Base-by-base conservation (phyloP, 2,329 filamentous ascomycete species). In the Penicillium decumbens region DNA sequence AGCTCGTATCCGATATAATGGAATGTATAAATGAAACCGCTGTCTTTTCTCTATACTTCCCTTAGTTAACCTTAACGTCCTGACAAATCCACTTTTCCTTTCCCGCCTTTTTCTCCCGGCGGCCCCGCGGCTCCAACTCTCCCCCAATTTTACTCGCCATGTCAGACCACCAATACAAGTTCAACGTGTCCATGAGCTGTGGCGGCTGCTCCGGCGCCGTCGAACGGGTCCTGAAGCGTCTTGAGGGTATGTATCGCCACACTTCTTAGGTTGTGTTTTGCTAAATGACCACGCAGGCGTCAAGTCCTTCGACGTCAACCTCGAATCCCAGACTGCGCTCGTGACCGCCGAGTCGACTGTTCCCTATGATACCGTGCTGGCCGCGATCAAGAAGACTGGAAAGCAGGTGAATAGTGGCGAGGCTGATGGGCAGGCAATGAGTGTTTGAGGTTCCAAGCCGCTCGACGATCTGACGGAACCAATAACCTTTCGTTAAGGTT, bases 171-270 rank as follows among this genome's bases (percentile, higher is more conserved):
- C 88, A 83, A 61, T 97, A 97, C 86, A 89, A 93, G 73, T 97
- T 97, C 80, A 85, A 91, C 74, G 83, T 97, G 72, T 80, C 77
- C 73, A 98, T 98, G 93, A 87, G 79, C 79, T 98, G 93, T 77
- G 83, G 88, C 69, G 93, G 93, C 71, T 98, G 93, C 84, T 96
- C 91, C 40, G 90, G 91, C 65, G 93, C 93, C 60, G 80, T 98
- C 39, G 88, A 95, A 74, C 82, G 90, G 45, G 90, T 96, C 40
- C 83, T 98, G 58, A 92, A 88, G 77, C 95, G 89, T 77, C 83
- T 95, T 2, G 87, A 95, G 18, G 90, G 91, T 95, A 68, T 58
- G 81, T 27, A n/a, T 33, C 24, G 28, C n/a, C 6, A 18, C 7
- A 10, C 13, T 33, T 1, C 8, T 10, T 35, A 13, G 18, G 23